A percentile compares a stretch with the other conserved stretches of the same genome.
Evolutionary conservation across 257 asterid species (phyloP).

Genomic region (Echium plantagineum): DNA sequence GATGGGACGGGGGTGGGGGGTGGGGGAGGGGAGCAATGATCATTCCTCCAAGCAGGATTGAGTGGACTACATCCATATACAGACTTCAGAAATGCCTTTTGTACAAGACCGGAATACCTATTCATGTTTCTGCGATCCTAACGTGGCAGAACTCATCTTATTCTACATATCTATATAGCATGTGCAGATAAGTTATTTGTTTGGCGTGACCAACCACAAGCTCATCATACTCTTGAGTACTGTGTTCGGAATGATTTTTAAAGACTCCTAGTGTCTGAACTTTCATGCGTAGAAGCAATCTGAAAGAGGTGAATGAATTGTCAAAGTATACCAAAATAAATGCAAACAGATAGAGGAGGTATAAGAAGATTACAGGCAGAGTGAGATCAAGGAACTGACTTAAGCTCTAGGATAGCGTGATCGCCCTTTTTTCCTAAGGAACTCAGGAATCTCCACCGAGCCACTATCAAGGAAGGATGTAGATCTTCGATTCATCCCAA

Average conservation of each 20-base stretch:
- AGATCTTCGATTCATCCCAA: slow-evolving; percentile 49
- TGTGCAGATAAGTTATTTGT: background rate
- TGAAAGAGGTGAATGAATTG: slow-evolving; percentile 24
- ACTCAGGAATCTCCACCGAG: slow-evolving; percentile 79
- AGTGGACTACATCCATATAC: no score
- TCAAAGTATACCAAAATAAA: slow-evolving; percentile 3
- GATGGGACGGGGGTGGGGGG: no score
- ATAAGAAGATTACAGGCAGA: background rate
- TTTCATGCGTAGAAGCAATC: slow-evolving; percentile 18
- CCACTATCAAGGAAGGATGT: slow-evolving; percentile 63
- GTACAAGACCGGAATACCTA: slow-evolving; percentile 1
- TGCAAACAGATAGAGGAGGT: background rate
- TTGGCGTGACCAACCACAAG: slow-evolving; percentile 1
- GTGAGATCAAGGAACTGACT: slow-evolving; percentile 9
- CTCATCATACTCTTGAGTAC: slow-evolving; percentile 5
- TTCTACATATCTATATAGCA: slow-evolving; percentile 4
- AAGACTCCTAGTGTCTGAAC: slow-evolving; percentile 1
- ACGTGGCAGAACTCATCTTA: slow-evolving; percentile 6
- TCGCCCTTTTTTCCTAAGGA: slow-evolving; percentile 81
- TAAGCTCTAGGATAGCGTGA: slow-evolving; percentile 80
- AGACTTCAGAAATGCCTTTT: slow-evolving; percentile 1
- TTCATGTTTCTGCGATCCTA: slow-evolving; percentile 5
- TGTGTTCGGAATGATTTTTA: background rate
- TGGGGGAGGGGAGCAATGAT: no score
- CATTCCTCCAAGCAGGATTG: no score